Base-by-base conservation (phyloP, 1,139 yeast species). In the Candida albicans region DNA sequence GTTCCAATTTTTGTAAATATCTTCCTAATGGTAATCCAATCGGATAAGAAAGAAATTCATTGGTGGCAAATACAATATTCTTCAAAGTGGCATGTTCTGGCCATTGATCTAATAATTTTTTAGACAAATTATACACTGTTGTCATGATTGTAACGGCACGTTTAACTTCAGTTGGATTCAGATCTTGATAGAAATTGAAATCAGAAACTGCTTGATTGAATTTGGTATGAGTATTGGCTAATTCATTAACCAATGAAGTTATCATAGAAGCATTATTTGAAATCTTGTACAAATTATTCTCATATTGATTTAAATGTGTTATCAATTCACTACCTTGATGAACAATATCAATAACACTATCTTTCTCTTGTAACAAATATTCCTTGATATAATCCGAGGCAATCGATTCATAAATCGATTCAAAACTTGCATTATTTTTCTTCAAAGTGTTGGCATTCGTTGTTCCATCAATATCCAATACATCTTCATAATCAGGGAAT, bases 61-160 rank as follows among this genome's bases (percentile, higher is more conserved):
- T 67, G 49, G 86, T 77, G n/a, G 86, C 81, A 47, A 83, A 68
- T 27, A 70, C 64, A 42, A 93, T 74, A 30, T 85, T 89, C 46
- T 77, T 83, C 41, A 95, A 66, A 0, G 96, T 89, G 0, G 95
- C 95, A 68, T 95, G 96, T 56, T 95, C 99, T 0, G 99, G 98
- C 96, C 97, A 93, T 57, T 83, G 81, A 18, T 66, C 67, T 12
- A 86, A 62, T 25, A 88, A 63, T n/a, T 68, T 69, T 12, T 62
- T 54, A 2, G 80, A 79, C 3, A 79, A 66, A 3, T 63, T 60
- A 50, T 75, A 70, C 8, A 90, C 62, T 2, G 67, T 70, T 10
- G 75, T 65, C 8, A 87, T 68, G 2, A 84, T 58, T 2, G 58
- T 59, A 39, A 83, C 76, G 1, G 95, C 88, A 35, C 64, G 67